phyloP scores from a whole-genome alignment of 495 filamentous ascomycete genomes.

The Neurospora africana region DNA sequence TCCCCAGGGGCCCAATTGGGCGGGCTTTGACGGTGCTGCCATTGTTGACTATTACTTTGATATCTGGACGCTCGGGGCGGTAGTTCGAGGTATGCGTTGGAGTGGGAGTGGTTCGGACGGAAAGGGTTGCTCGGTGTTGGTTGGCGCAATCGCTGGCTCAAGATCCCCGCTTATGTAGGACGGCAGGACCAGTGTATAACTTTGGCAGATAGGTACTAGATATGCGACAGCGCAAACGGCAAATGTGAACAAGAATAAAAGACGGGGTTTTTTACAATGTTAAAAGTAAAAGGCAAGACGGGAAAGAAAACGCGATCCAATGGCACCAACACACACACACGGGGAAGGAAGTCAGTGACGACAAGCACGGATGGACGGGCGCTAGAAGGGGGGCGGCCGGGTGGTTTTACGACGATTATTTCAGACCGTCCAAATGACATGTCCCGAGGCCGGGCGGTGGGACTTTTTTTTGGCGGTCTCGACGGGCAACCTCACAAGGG shows the following conservation, averaged over 20 bases:
- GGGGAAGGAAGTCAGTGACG: neutral
- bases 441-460: neutral
- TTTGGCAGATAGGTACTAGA: neutral
- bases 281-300: neutral
- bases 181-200: neutral
- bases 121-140: neutral
- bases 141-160: neutral
- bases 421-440: neutral
- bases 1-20: conserved; percentile 80
- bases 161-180: neutral
- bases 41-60: conserved; percentile 36
- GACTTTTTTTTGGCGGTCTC: neutral
- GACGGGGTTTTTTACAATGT: neutral
- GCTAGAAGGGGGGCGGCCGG: neutral
- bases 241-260: neutral
- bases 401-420: neutral
- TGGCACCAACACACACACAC: neutral
- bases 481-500: neutral
- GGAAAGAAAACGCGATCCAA: neutral
- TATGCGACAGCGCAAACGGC: neutral
- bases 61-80: neutral
- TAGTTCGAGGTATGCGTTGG: neutral
- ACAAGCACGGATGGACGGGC: neutral
- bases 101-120: neutral
- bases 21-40: conserved; percentile 72